Base-by-base conservation (phyloP, 306 rosid genomes). In the Prunus padus region DNA sequence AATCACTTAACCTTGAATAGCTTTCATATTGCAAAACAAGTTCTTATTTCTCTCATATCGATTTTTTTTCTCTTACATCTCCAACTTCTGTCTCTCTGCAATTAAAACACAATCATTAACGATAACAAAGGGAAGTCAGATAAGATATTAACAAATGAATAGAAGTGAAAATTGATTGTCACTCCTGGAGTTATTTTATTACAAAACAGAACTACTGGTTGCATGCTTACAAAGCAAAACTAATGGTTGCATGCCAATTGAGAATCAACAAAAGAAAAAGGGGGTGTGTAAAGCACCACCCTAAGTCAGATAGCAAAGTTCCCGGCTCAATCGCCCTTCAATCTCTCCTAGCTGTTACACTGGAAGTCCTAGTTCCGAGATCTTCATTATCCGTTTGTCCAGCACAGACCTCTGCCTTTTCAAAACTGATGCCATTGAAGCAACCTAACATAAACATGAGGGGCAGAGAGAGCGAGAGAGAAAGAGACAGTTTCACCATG, bases 361-460 rank as follows among this genome's bases (percentile, higher is more conserved):
- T 15, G 87, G 80, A 75, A 94, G 54, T 61, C 98, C 98, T 16
- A 90, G 82, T 26, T 91, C 97, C 4, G 93, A 90, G 61, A 91
- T 87, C 85, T 88, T 90, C 93, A 82, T 66, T 63, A 85, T 83
- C 73, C 84, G 84, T 76, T 87, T 91, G 84, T 92, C 82, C 77
- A 91, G 77, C 54, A 30, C 72, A 76, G 66, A 72, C 80, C 87
- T 86, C 80, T 88, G 92, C 33, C 72, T 80, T 87, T 87, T 91
- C 75, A 94, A 71, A 77, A 22, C 66, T 47, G 94, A 87, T 31
- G 84, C 63, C 81, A 91, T 63, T 12, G 96, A 85, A 79, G 98
- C 98, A 77, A 90, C 95, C 98, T 94, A 62, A 56, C 42, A 64
- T 47, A 64, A 71, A 20, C 52, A 60, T 49, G 60, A 5, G 42